phyloP scores from a whole-genome alignment of 2,329 filamentous ascomycete genomes.

The Cladosporium cucumerinum region DNA sequence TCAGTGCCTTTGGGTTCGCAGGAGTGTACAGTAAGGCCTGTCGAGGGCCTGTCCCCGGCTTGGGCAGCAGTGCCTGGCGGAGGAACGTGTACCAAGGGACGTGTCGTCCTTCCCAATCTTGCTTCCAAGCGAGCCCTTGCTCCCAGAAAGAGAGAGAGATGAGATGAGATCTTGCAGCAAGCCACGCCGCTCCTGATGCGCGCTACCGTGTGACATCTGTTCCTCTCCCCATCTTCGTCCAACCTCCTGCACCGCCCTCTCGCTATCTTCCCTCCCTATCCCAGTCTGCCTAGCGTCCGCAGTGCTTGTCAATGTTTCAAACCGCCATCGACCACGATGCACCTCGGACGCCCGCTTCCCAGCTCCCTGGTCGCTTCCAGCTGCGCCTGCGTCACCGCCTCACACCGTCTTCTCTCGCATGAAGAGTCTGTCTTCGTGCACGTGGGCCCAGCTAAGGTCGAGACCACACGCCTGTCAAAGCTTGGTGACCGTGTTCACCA shows the following conservation, averaged over 20 bases:
- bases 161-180: constrained; percentile 3
- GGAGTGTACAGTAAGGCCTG: background rate
- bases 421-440: background rate
- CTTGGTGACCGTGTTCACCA: constrained; percentile 3
- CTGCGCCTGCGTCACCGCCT: constrained; percentile 6
- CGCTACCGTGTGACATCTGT: background rate
- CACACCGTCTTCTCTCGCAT: constrained; percentile 7
- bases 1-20: constrained; percentile 2
- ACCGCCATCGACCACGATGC: background rate
- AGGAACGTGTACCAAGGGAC: constrained; percentile 8
- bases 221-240: background rate
- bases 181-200: background rate
- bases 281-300: constrained; percentile 3
- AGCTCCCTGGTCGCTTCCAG: background rate
- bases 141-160: too few species aligned
- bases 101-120: constrained; percentile 5
- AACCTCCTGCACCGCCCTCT: constrained; percentile 1
- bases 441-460: constrained; percentile 7
- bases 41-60: background rate
- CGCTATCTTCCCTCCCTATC: background rate
- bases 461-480: background rate
- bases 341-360: constrained; percentile 2
- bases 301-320: background rate
- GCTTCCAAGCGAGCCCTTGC: background rate
- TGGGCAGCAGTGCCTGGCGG: constrained; percentile 7